Evolutionary conservation across 2,329 filamentous ascomycete species (phyloP), one percentile per base, ranked within the genome.

Genomic region (Aspergillus carbonarius): DNA sequence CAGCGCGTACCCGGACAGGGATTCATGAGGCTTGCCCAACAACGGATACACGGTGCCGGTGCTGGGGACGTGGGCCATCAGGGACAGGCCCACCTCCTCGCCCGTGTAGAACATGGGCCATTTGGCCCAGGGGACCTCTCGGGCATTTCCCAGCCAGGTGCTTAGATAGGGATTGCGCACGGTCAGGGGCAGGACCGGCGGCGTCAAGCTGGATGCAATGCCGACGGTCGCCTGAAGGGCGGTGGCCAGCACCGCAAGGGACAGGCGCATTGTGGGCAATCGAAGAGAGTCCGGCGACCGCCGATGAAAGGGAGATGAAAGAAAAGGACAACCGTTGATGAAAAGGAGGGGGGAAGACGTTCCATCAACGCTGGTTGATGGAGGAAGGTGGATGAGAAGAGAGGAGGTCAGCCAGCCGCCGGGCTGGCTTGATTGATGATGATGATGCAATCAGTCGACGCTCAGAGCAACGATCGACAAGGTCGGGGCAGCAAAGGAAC

Each of bases 51-150:
- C 83, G 27, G 79, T 79, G 52, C 80, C 79, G n/a, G 83, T 80
- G 34, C 83, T 80, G 2, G 86, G 84, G 12, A 88, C 77, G 23
- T 84, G 82, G 39, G 85, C 87, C 60, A 90, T 79, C 51, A 90
- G 75, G 6, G 84, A 82, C 63, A 90, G 82, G 44, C 87, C 87
- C 57, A 89, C 74, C 77, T 88, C 82, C 68, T 86, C 81, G 34
- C 90, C 89, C 6, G 88, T 90, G 82, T 88, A 93, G 73, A 93
- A 92, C 73, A 93, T 93, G 23, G 92, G 92, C 92, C 92, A 96
- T 76, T 85, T 84, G 55, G 86, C 83, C 91, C 91, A 96, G 1
- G 92, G 92, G 47, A 82, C 82, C 57, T 88, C 83, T 65, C 92
- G 83, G 40, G 91, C 90, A 91, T 78, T 82, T 74, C 83, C 67